phyloP scores from a whole-genome alignment of 2,329 filamentous ascomycete genomes.

The Neoascochyta sp. region DNA sequence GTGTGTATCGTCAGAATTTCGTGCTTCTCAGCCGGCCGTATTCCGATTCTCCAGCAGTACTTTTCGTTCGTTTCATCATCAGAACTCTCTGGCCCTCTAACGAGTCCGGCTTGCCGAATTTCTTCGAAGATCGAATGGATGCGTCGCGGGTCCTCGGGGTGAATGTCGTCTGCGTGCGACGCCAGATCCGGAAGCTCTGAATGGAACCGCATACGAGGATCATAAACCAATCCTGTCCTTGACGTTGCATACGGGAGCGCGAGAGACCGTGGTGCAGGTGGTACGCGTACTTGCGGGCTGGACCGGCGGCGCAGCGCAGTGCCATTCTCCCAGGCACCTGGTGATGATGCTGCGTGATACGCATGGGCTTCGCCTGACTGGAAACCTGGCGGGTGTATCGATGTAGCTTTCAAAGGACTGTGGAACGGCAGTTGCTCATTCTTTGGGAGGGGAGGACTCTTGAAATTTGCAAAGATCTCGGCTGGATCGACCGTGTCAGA shows the following conservation, averaged over 20 bases:
- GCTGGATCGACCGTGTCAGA: conserved; percentile 29
- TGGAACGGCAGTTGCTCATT: conserved; percentile 29
- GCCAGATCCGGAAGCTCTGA: conserved; percentile 59
- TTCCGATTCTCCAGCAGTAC: conserved; percentile 66
- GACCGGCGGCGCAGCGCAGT: conserved; percentile 11
- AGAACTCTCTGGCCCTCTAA: conserved; percentile 58
- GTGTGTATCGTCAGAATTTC: conserved; percentile 82
- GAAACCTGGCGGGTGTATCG: conserved; percentile 3
- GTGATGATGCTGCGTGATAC: conserved; percentile 7
- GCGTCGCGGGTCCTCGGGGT: conserved; percentile 88
- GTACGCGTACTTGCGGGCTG: conserved; percentile 27
- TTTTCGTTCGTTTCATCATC: conserved; percentile 48
- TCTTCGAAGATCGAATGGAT: conserved; percentile 92
- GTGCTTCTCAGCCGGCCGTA: conserved; percentile 69
- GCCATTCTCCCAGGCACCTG: conserved; percentile 17
- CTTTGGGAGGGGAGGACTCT: conserved; percentile 11
- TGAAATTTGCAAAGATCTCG: conserved; percentile 20
- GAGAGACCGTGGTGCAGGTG: conserved; percentile 35
- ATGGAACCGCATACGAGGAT: conserved; percentile 93
- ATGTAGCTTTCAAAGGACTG: conserved; percentile 13
- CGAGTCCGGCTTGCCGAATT: conserved; percentile 75
- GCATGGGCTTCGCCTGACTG: conserved; percentile 7
- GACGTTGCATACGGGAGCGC: conserved; percentile 29
- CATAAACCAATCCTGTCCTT: conserved; percentile 60
- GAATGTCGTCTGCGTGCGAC: conserved; percentile 62